Conservation (phyloP, 2,329 filamentous ascomycete species). For the Dothistroma pini region DNA sequence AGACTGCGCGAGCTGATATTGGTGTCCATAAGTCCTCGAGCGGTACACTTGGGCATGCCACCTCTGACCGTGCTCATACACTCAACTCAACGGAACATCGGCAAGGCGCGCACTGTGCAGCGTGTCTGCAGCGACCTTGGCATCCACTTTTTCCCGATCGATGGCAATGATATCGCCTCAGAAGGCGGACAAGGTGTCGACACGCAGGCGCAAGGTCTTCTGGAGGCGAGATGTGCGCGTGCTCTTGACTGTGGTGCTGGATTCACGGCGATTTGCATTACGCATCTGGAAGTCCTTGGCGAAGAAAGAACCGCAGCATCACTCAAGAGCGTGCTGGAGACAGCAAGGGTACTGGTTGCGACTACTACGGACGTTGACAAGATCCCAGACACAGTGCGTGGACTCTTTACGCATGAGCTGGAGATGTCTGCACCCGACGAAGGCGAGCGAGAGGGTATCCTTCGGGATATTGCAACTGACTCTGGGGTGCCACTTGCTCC, state of each 20-base stretch:
- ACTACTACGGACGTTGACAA: conserved; percentile 96
- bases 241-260: conserved; percentile 84
- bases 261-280: conserved; percentile 78
- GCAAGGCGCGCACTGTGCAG: conserved; percentile 75
- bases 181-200: conserved; percentile 85
- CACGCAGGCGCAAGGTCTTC: conserved; percentile 87
- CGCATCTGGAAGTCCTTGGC: conserved; percentile 85
- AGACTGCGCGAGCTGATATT: conserved; percentile 80
- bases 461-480: conserved; percentile 73
- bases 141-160: conserved; percentile 81
- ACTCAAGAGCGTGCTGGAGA: conserved; percentile 76
- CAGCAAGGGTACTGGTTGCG: conserved; percentile 78
- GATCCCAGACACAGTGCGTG: conserved; percentile 82
- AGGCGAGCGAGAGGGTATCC: conserved; percentile 81
- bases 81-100: conserved; percentile 89
- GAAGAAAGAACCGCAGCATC: conserved; percentile 86
- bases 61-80: conserved; percentile 83
- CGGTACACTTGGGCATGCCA: conserved; percentile 81
- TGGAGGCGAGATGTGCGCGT: conserved; percentile 82
- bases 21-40: conserved; percentile 81
- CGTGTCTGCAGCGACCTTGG: conserved; percentile 84
- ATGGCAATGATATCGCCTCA: conserved; percentile 91
- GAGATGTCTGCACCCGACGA: conserved; percentile 93
- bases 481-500: conserved; percentile 72
- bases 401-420: conserved; percentile 90